Evolutionary conservation across 129 eudicot genomes (phyloP).

Genomic region (Chrysanthemum makinoi): DNA sequence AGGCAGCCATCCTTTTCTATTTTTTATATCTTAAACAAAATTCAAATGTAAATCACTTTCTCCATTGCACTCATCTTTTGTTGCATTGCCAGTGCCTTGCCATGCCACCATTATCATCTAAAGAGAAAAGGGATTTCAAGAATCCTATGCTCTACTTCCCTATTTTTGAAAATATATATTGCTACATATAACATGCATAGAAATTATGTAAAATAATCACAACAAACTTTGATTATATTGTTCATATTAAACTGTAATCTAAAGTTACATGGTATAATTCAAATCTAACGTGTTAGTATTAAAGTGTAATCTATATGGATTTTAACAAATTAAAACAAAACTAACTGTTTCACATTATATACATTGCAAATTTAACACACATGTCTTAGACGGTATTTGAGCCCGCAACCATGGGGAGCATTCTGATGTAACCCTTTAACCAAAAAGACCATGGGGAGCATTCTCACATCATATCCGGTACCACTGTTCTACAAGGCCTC

Average conservation of each 20-base stretch:
- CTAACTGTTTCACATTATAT: too few species aligned
- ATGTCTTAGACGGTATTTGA: too few species aligned
- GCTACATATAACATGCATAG: not conserved
- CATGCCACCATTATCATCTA: slow-evolving; percentile 19
- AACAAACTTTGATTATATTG: not conserved
- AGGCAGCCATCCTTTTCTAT: not conserved
- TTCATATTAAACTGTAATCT: not conserved
- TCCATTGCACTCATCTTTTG: slow-evolving; percentile 17
- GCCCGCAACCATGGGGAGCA: too few species aligned
- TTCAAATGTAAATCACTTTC: slow-evolving; percentile 23
- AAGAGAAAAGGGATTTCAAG: slow-evolving; percentile 35
- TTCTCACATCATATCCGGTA: too few species aligned
- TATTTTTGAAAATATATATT: slow-evolving; percentile 14
- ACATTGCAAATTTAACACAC: too few species aligned
- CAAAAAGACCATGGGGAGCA: too few species aligned
- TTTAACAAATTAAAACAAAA: too few species aligned
- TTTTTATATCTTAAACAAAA: not conserved
- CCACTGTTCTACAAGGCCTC: too few species aligned
- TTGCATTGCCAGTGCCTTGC: slow-evolving; percentile 14
- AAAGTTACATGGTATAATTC: too few species aligned
- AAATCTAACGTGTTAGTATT: too few species aligned
- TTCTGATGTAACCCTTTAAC: too few species aligned
- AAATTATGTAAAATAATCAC: slow-evolving; percentile 1
- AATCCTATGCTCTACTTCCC: slow-evolving; percentile 37
- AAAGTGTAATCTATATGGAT: too few species aligned